Base-by-base conservation (phyloP, 768 basidiomycete species). In the Rhodotorula babjevae region DNA sequence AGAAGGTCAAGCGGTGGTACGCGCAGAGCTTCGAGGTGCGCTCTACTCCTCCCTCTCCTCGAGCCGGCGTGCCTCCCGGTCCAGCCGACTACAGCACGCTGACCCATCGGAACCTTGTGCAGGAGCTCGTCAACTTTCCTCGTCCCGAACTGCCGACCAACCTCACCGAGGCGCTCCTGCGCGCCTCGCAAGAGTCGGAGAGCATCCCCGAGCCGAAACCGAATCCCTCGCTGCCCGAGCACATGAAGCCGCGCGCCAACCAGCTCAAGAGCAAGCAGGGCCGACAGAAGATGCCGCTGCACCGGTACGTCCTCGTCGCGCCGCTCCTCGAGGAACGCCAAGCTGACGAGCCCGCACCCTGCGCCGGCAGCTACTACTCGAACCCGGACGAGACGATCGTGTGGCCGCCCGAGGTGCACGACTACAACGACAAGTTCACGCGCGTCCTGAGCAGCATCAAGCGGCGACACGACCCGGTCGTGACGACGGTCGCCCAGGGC, bases 1-100 rank as follows among this genome's bases (percentile, higher is more conserved):
- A 88, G 69, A 93, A 91, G 80, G 83, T 99, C 71, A 94, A 93
- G 83, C 89, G 95, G 78, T 99, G 96, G 96, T 99, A 99, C 81
- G 95, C 95, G 1, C 92, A 98, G 83, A 92, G 91, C 25, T 98
- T 99, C 81, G 91, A 98, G 86, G 95, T 94, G 65, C 63, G 88
- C 83, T 46, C 23, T 12, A 49, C 27, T 29, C 31, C 40, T 18
- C 42, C 49, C 15, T 2, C 46, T 23, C 4, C n/a, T 33, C 63
- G 60, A 46, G 44, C 6, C 44, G 12, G 6, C 14, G 44, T 46
- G 44, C 18, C 14, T 15, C 44, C 3, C 12, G 14, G 44, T 46
- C 12, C 9, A 11, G 14, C 44, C 12, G 44, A 18, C 44, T 46
- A 15, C 42, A 46, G 50, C 9, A 52, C 15, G 21, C 47, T 52